A percentile compares a stretch with the other conserved stretches of the same genome.
Conservation (phyloP, 2,329 filamentous ascomycete genomes). For the Penicillium sp. region DNA sequence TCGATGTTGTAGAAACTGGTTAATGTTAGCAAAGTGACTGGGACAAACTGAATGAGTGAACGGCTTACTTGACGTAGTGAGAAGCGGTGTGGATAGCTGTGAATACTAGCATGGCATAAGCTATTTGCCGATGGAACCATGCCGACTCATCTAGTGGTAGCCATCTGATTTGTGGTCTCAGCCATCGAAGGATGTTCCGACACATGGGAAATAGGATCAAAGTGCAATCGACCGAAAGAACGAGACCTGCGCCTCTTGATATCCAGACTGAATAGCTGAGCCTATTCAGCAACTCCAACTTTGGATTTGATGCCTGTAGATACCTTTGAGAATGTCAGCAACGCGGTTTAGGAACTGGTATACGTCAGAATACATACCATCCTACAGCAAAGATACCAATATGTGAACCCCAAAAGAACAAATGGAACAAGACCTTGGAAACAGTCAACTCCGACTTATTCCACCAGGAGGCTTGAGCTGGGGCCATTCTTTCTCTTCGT, state of each 20-base stretch:
- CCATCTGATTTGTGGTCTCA: constrained; percentile 79
- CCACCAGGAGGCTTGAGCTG: constrained; percentile 11
- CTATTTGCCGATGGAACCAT: constrained; percentile 93
- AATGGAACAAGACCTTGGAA: constrained; percentile 67
- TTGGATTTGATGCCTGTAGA: constrained; percentile 61
- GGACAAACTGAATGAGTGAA: not conserved
- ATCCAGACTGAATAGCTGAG: constrained; percentile 89
- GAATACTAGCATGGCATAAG: constrained; percentile 79
- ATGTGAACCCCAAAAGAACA: constrained; percentile 72
- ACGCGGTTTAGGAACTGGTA: not conserved
- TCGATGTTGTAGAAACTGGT: constrained; percentile 89
- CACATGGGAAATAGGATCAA: constrained; percentile 92
- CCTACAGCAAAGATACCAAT: constrained; percentile 70
- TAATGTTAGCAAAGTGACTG: constrained; percentile 18
- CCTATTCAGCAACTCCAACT: constrained; percentile 67
- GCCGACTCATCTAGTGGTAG: constrained; percentile 90
- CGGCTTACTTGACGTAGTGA: constrained; percentile 87
- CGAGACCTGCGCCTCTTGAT: constrained; percentile 82
- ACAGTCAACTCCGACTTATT: constrained; percentile 53
- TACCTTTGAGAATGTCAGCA: constrained; percentile 50
- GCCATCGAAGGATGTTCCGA: constrained; percentile 71
- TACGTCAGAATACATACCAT: constrained; percentile 54
- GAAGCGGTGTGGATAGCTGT: constrained; percentile 64
- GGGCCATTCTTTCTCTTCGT: constrained; percentile 8
- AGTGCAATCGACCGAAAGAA: constrained; percentile 72